Evolutionary conservation across 1,284 basidiomycete genomes (phyloP).

Genomic region (Erythrobasidium hasegawianum): DNA sequence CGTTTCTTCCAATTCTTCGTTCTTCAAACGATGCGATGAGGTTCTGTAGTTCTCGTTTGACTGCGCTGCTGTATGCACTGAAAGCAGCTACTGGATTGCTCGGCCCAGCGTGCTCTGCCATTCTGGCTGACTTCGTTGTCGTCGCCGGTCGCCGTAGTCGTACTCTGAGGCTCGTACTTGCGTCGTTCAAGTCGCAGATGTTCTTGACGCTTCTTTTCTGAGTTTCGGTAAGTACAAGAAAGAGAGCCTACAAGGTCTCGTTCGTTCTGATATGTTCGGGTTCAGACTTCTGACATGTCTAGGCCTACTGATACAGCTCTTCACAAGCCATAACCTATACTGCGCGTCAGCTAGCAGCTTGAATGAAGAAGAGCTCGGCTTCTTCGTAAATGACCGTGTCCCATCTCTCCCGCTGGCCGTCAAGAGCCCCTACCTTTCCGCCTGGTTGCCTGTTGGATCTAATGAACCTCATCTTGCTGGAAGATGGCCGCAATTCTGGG

Average conservation of each 20-base stretch:
- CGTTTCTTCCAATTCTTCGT: slow-evolving; percentile 1
- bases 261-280: no score
- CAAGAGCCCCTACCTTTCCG: slow-evolving; percentile 6
- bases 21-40: slow-evolving; percentile 19
- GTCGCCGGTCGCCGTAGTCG: no score
- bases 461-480: slow-evolving; percentile 3
- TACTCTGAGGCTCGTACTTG: no score
- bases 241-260: no score
- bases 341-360: no score
- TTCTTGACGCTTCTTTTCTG: no score
- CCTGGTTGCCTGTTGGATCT: slow-evolving; percentile 14
- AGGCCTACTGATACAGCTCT: no score
- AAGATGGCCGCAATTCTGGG: slow-evolving; percentile 10
- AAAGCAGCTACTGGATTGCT: slow-evolving; percentile 31
- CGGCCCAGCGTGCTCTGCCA: slow-evolving; percentile 11
- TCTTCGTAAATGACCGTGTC: slow-evolving; percentile 6
- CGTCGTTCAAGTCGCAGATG: no score
- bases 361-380: not conserved
- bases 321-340: no score
- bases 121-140: no score
- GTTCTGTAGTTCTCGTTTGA: slow-evolving; percentile 10
- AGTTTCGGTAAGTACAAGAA: no score
- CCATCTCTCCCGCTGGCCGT: slow-evolving; percentile 10
- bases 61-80: slow-evolving; percentile 18
- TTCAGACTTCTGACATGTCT: no score